Conservation (phyloP, 169 alveolate genomes). For the Babesia ovis region DNA sequence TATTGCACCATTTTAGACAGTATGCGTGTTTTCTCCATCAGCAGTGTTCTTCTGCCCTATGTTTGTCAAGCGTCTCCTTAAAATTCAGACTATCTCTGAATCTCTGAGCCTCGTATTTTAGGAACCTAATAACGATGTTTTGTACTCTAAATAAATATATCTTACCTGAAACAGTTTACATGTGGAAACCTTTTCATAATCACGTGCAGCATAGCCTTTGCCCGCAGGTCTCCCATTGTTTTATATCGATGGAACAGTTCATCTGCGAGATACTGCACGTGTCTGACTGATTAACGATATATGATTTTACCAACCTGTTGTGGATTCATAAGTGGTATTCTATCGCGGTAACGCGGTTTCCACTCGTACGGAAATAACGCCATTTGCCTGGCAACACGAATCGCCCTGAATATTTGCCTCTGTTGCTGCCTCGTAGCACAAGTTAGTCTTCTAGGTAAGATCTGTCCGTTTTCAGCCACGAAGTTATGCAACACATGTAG, state of each 20-base stretch:
- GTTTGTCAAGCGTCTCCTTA: conserved; percentile 30
- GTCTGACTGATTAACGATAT: not conserved
- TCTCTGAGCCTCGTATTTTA: conserved; percentile 49
- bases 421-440: conserved; percentile 82
- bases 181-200: conserved; percentile 72
- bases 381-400: conserved; percentile 80
- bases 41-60: not conserved
- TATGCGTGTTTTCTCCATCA: not conserved
- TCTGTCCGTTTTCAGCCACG: conserved; percentile 81
- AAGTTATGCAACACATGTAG: conserved; percentile 79
- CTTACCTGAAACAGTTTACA: conserved; percentile 70
- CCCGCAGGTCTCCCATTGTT: conserved; percentile 72
- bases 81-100: conserved; percentile 1
- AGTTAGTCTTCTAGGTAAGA: conserved; percentile 79
- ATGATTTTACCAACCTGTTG: conserved; percentile 30
- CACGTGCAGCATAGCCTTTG: conserved; percentile 79
- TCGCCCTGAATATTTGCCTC: conserved; percentile 79
- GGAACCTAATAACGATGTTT: conserved; percentile 14
- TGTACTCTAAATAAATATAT: no score
- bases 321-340: conserved; percentile 83
- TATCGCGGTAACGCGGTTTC: conserved; percentile 76
- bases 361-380: conserved; percentile 83
- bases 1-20: no score
- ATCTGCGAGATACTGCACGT: conserved; percentile 78
- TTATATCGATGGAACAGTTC: conserved; percentile 76